Percentiles rank a stretch among this genome's conserved stretches.
Evolutionary conservation across 306 rosid species (phyloP).

Genomic region (Cucurbita moschata): DNA sequence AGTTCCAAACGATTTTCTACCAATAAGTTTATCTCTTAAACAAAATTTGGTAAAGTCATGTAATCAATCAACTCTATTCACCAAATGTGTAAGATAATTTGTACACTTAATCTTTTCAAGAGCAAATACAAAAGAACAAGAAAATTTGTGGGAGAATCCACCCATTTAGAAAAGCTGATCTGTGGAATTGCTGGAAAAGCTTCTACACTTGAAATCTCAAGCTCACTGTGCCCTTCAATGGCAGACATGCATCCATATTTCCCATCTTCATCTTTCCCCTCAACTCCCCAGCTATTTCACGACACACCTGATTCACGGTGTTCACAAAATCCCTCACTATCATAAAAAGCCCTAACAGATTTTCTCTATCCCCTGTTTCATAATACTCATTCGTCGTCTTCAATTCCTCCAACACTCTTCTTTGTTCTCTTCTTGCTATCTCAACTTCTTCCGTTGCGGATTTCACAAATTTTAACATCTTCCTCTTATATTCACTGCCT

Average conservation of each 20-base stretch:
- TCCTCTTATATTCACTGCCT: constrained; percentile 31
- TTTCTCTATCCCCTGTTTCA: constrained; percentile 35
- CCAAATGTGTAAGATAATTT: no score
- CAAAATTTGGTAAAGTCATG: no score
- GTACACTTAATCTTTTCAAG: no score
- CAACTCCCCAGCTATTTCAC: constrained; percentile 25
- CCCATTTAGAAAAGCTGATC: not conserved
- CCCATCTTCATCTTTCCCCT: constrained; percentile 19
- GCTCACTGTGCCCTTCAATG: not conserved
- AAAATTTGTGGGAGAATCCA: no score
- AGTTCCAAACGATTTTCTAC: no score
- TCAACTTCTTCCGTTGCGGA: constrained; percentile 22
- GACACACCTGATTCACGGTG: constrained; percentile 48
- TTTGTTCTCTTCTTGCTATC: constrained; percentile 43
- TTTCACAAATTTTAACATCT: no score
- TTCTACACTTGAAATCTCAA: not conserved
- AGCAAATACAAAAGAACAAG: no score
- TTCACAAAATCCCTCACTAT: constrained; percentile 51
- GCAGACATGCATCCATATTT: not conserved
- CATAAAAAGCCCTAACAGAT: constrained; percentile 45
- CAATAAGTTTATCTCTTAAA: no score
- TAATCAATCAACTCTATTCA: no score
- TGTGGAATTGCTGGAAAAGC: not conserved
- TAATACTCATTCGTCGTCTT: constrained; percentile 50
- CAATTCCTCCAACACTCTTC: constrained; percentile 49